Conservation (phyloP, 2,329 filamentous ascomycete species). For the Arthrobotrys pseudoclavata region DNA sequence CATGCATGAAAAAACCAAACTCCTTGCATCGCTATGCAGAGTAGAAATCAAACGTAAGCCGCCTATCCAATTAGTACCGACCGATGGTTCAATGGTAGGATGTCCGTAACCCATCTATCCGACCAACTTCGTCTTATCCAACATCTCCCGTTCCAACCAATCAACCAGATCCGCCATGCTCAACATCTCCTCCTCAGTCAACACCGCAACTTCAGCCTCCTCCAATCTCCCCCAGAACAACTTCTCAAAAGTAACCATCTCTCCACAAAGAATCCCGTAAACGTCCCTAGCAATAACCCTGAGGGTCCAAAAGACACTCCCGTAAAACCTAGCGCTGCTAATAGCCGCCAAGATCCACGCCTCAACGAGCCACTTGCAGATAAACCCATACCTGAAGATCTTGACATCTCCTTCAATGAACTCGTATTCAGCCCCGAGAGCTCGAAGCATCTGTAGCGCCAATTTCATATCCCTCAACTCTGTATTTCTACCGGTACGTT, state of each 20-base stretch:
- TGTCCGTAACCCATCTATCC: background rate
- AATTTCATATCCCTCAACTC: conserved; percentile 30
- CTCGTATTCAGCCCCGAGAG: conserved; percentile 39
- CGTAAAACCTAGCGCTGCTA: conserved; percentile 39
- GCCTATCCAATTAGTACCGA: background rate
- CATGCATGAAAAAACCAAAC: background rate
- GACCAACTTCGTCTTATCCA: conserved; percentile 36
- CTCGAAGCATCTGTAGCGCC: conserved; percentile 31
- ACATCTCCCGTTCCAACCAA: conserved; percentile 18
- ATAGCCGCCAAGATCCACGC: conserved; percentile 50
- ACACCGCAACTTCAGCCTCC: conserved; percentile 22
- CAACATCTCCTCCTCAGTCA: conserved; percentile 40
- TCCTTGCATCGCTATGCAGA: background rate
- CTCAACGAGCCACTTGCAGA: conserved; percentile 55
- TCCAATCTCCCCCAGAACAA: conserved; percentile 35
- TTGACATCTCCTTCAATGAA: conserved; percentile 33
- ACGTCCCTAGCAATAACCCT: conserved; percentile 9
- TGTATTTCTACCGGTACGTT: background rate
- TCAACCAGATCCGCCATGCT: conserved; percentile 17
- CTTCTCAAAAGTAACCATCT: conserved; percentile 41
- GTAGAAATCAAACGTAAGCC: background rate
- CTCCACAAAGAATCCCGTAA: conserved; percentile 45
- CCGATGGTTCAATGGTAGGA: background rate
- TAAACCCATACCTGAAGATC: conserved; percentile 37
- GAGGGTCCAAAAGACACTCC: conserved; percentile 35